These are phyloP conservation scores for Naganishia friedmannii DNA, from an alignment of 768 basidiomycete species.

Conservation along the genomic window DNA sequence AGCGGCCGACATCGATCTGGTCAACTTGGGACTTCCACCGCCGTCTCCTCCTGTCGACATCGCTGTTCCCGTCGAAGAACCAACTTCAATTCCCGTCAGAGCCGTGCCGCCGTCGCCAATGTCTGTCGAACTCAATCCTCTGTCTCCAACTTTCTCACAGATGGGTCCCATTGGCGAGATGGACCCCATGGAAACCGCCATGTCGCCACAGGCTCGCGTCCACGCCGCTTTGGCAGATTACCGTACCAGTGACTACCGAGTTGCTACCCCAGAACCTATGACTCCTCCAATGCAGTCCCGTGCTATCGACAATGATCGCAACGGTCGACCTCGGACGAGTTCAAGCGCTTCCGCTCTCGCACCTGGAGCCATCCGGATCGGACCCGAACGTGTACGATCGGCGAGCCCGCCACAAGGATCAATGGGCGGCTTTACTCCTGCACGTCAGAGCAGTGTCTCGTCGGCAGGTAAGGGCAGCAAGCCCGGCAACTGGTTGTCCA, in stretches of 20 bases:
- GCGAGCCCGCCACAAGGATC: background rate
- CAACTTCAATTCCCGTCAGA: background rate
- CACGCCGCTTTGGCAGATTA: slow-evolving; percentile 19
- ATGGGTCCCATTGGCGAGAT: slow-evolving; percentile 17
- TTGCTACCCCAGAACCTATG: slow-evolving; percentile 1
- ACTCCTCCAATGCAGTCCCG: slow-evolving; percentile 13
- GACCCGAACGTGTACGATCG: background rate
- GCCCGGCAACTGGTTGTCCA: slow-evolving; percentile 34
- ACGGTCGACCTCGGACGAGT: slow-evolving; percentile 10
- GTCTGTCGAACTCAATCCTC: slow-evolving; percentile 7
- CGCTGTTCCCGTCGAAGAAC: background rate
- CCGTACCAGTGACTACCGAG: background rate
- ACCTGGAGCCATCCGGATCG: slow-evolving; percentile 22
- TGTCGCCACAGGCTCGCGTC: slow-evolving; percentile 23
- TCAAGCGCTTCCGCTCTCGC: slow-evolving; percentile 11
- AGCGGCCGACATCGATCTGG: slow-evolving; percentile 76
- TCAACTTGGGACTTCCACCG: slow-evolving; percentile 63
- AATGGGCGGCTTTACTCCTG: slow-evolving; percentile 9
- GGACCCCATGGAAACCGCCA: slow-evolving; percentile 24
- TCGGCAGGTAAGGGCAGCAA: background rate
- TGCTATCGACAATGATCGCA: background rate
- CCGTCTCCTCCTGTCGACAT: slow-evolving; percentile 15
- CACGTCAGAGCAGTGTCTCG: background rate
- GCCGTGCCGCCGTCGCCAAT: background rate
- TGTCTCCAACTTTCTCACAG: slow-evolving; percentile 22